Base-by-base conservation (phyloP, 2,329 filamentous ascomycete genomes). In the Exophiala mesophila region DNA sequence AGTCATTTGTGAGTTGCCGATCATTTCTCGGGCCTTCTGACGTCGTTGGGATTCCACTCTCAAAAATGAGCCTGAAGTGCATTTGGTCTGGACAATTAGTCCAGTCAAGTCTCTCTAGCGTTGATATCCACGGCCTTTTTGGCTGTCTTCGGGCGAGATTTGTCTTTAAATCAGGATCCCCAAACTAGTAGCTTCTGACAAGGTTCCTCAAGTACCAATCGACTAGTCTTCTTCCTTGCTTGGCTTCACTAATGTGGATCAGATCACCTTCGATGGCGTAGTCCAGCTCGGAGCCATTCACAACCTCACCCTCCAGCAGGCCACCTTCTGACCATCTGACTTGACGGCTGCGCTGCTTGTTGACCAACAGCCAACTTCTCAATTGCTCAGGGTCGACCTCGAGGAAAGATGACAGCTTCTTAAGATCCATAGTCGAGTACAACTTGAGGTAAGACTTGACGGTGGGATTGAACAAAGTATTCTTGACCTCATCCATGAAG, bases 401-500 rank as follows among this genome's bases (percentile, higher is more conserved):
- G 41, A 98, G 78, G 80, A 98, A 98, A 47, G 89, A 89, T 49
- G 92, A 88, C 49, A 98, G 82, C 74, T 98, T 98, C 75, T 90
- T 92, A 52, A 98, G 76, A 61, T 98, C 92, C 90, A 98, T 97
- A 57, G 92, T 98, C 33, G 92, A 97, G 80, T 98, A 98, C 43
- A 98, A 84, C 65, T 94, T 92, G 56, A 98, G 80, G 75, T 98
- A 98, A 50, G 89, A 96, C 77, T 94, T 95, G 66, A 98, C 85
- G 33, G 89, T 96, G 32, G 92, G 92, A 66, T 87, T 90, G 82
- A 82, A 55, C 80, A 98, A 92, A 71, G 94, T 97, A 71, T 88
- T 96, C 81, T 94, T 95, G 68, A 98, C 90, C 74, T 98, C 92
- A 58, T 96, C 89, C 90, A 98, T 97, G 77, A 98, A 98, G 71